A percentile compares a stretch with the other conserved stretches of the same genome.
Evolutionary conservation across 2,329 filamentous ascomycete genomes (phyloP).

Genomic region (Cyphellophora europaea): DNA sequence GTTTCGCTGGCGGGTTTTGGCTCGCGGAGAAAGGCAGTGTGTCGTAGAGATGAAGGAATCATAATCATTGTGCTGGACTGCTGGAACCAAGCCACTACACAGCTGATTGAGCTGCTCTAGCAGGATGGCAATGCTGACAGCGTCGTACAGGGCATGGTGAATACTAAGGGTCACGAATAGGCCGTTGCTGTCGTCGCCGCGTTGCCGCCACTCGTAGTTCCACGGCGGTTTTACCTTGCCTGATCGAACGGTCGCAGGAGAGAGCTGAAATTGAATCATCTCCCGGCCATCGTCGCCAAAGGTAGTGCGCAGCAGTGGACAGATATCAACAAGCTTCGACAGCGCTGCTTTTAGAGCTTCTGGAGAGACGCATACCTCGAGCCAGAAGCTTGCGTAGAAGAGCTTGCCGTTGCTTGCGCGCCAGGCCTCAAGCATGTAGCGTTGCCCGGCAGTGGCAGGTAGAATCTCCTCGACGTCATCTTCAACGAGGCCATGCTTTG

Average conservation of each 20-base stretch:
- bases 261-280: slow-evolving; percentile 1
- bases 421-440: slow-evolving; percentile 73
- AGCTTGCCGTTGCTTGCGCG: slow-evolving; percentile 54
- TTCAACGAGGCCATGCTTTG: background rate
- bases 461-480: slow-evolving; percentile 47
- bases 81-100: slow-evolving; percentile 22
- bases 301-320: slow-evolving; percentile 59
- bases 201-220: background rate
- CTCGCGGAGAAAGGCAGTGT: slow-evolving; percentile 3
- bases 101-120: slow-evolving; percentile 42
- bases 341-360: slow-evolving; percentile 50
- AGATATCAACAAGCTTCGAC: slow-evolving; percentile 44
- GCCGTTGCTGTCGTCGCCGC: background rate
- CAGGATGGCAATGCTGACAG: slow-evolving; percentile 61
- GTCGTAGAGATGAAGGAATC: slow-evolving; percentile 6
- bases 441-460: slow-evolving; percentile 67
- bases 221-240: background rate
- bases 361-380: slow-evolving; percentile 33
- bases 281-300: slow-evolving; percentile 37
- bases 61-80: slow-evolving; percentile 20
- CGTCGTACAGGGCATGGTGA: slow-evolving; percentile 85
- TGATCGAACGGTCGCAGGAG: background rate
- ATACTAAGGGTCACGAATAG: slow-evolving; percentile 45
- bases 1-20: slow-evolving; percentile 23
- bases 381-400: slow-evolving; percentile 68